Evolutionary conservation across 2,329 filamentous ascomycete genomes (phyloP), one percentile per base, ranked within the genome.

Genomic region (Hypoxylon sp.): DNA sequence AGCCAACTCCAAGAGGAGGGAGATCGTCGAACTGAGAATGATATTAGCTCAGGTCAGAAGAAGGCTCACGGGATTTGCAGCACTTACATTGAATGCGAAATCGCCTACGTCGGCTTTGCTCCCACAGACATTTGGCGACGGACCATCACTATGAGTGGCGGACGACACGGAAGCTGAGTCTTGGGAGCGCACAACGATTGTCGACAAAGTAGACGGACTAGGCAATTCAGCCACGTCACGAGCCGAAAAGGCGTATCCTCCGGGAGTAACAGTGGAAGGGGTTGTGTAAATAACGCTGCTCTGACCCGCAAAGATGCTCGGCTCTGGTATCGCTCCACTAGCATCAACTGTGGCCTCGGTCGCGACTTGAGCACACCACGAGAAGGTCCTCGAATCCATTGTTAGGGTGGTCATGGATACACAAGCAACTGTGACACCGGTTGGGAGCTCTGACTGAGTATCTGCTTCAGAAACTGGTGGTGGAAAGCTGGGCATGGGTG

Each of bases 11-110:
- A 27, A 60, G 57, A 16, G 47, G 43, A 21, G 58, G 51, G 17
- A 67, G 52, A 30, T 68, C 65, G 44, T 67, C 62, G 25, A 67
- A 61, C 66, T 68, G 21, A 16, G 9, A 9, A 46, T 9, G 19
- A 43, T 58, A 35, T 59, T 41, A 56, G 48, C 17, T n/a, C n/a
- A n/a, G n/a, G n/a, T n/a, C n/a, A n/a, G n/a, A n/a, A n/a, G n/a
- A n/a, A n/a, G n/a, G n/a, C n/a, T n/a, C n/a, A n/a, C 2, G 20
- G 21, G 20, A 36, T n/a, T 11, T 23, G 35, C 13, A 16, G 6
- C 6, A 61, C 66, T 63, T 48, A 68, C 67, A 35, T 61, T 60
- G 15, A 67, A 63, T 8, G 58, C 67, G 45, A 68, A 67, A 26
- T 62, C 59, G 9, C 67, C 65, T 7, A 42, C 43, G 31, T 65